A percentile compares a stretch with the other conserved stretches of the same genome.
Evolutionary conservation across 352 stramenopile species (phyloP).

Genomic region (Pythium utonaiense): DNA sequence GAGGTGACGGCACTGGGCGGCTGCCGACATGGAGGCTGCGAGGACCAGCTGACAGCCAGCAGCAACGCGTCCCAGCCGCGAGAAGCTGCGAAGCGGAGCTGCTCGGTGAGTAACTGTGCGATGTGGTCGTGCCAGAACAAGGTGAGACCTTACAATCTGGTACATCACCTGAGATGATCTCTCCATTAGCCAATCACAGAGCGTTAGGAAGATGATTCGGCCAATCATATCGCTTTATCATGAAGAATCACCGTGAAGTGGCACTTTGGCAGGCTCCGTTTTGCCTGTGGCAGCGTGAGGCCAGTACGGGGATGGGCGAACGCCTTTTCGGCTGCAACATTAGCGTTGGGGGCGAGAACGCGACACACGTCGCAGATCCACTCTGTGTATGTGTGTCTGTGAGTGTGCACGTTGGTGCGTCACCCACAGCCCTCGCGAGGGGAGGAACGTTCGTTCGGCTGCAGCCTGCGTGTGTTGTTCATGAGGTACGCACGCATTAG

Average conservation of each 20-base stretch:
- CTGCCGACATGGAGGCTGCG: not conserved
- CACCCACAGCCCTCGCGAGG: too few species aligned
- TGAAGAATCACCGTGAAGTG: not conserved
- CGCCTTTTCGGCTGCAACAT: not conserved
- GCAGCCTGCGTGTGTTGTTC: too few species aligned
- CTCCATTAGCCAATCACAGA: not conserved
- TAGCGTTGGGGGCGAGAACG: not conserved
- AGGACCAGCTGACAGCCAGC: slow-evolving; percentile 1
- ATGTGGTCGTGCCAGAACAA: slow-evolving; percentile 6
- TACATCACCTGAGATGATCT: not conserved
- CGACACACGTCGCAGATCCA: not conserved
- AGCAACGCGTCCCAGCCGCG: slow-evolving; percentile 7
- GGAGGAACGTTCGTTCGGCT: too few species aligned
- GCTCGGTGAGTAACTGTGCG: slow-evolving; percentile 17
- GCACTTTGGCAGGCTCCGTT: too few species aligned
- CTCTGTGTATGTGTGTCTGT: too few species aligned
- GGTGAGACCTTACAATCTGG: not conserved
- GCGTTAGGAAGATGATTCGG: too few species aligned
- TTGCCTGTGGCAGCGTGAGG: too few species aligned
- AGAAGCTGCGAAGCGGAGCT: slow-evolving; percentile 12
- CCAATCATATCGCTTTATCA: not conserved
- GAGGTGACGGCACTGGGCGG: not conserved
- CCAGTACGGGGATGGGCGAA: not conserved
- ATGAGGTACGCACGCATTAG: too few species aligned
- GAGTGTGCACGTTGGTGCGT: too few species aligned